Conservation (phyloP, 768 basidiomycete genomes). For the Russula virescens region DNA sequence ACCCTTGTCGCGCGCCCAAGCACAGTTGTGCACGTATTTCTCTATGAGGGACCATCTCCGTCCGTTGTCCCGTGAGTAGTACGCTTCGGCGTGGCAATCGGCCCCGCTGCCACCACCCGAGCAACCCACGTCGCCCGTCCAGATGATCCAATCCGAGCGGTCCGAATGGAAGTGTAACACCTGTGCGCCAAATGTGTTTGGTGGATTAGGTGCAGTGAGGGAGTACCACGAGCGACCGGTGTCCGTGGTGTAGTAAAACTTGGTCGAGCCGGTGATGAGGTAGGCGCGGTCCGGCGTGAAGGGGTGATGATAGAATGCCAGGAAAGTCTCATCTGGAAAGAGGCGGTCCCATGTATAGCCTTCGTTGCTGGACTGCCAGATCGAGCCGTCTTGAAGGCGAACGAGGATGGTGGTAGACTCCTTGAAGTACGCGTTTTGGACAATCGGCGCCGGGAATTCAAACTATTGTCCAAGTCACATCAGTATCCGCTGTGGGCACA, state of each 20-base stretch:
- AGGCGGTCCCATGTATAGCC: constrained; percentile 85
- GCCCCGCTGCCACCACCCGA: constrained; percentile 30
- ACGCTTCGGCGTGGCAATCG: constrained; percentile 69
- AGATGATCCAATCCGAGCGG: constrained; percentile 76
- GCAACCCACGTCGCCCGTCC: constrained; percentile 78
- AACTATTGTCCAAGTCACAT: constrained; percentile 38
- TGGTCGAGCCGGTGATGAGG: constrained; percentile 65
- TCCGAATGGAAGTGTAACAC: constrained; percentile 84
- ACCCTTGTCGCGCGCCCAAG: constrained; percentile 80
- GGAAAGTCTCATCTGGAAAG: constrained; percentile 54
- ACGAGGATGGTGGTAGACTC: constrained; percentile 81
- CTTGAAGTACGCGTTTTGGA: constrained; percentile 81
- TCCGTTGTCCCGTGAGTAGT: constrained; percentile 74
- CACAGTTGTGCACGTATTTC: constrained; percentile 83
- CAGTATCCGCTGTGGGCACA: background rate
- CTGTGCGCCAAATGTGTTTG: constrained; percentile 73
- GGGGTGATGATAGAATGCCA: constrained; percentile 83
- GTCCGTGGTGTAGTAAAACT: constrained; percentile 78
- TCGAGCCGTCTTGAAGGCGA: constrained; percentile 62
- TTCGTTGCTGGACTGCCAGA: constrained; percentile 96
- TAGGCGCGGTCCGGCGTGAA: constrained; percentile 80
- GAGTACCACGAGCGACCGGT: constrained; percentile 67
- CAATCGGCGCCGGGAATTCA: constrained; percentile 56
- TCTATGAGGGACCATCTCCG: constrained; percentile 72
- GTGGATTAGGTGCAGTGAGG: constrained; percentile 53